Base-by-base conservation (phyloP, 2,329 filamentous ascomycete species). In the Xylaria sp. region DNA sequence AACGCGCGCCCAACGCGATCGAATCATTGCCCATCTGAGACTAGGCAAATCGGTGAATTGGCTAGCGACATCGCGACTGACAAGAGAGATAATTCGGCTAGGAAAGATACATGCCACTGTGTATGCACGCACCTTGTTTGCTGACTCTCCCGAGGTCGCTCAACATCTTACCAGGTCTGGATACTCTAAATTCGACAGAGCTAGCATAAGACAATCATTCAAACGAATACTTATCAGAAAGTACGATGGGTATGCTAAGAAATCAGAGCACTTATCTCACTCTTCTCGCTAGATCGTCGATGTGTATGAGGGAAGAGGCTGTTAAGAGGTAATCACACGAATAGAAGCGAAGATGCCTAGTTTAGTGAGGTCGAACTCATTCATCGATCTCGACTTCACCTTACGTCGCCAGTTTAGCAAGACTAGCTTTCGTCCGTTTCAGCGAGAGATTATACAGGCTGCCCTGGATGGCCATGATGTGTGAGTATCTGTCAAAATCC, bases 381-480 rank as follows among this genome's bases (percentile, higher is more conserved):
- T 73, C 63, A 75, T 78, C 58, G 89, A 92, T 77, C 82, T 91
- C 63, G 88, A 91, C 69, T 91, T 91, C 75, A 90, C 89, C 0
- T 78, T 92, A 25, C 85, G 86, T 42, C 83, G 86, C 44, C 88
- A 91, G 37, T 92, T 92, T 79, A 87, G 86, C 63, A 92, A 92
- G 75, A 80, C 82, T 21, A 80, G 82, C 25, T 92, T 79, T 65
- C 75, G 93, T 74, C 93, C 94, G 12, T 84, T 92, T 44, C 95
- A 98, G 78, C 89, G 93, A 68, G 94, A 98, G 76, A 94, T 98
- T 65, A 95, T 98, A 64, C 85, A 87, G 66, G 92, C 93, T 8
- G 92, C 93, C 2, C 85, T 98, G 9, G 88, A 92, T 65, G 92
- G 93, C 18, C 86, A 94, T 71, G 95, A 98, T 90, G 92, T 98